Base-by-base conservation (phyloP, 1,284 basidiomycete genomes). In the Marasmius fiardii region DNA sequence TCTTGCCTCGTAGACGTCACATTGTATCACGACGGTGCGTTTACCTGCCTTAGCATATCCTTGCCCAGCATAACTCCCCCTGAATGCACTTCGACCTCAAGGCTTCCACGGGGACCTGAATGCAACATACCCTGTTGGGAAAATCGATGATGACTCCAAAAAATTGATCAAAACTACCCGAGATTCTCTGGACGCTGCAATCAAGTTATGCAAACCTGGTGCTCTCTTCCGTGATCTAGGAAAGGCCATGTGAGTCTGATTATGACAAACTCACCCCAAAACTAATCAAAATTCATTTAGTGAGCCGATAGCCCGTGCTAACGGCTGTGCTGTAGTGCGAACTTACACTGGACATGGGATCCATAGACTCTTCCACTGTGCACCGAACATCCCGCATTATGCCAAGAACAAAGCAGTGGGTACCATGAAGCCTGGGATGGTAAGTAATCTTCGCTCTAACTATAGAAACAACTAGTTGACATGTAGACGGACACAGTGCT, bases 91-190 rank as follows among this genome's bases (percentile, higher is more conserved):
- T 44, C 43, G 48, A 26, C 55, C 23, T 45, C 51, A 43, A 89
- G 92, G 94, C 34, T 92, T 85, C 73, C 95, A 98, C 73, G 88
- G 83, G 26, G 95, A 98, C 72, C 74, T 97, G 53, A 98, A 98
- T 69, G 95, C 83, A 63, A 92, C 87, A 35, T 96, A 93, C 70
- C 87, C 93, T 7, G 94, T 97, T 49, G 95, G 93, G 53, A 81
- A 87, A 61, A 83, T 93, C 60, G 90, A 93, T 68, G 85, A 90
- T 37, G 91, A 93, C 57, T 88, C 91, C 11, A 75, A 82, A 63
- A 90, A 88, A 64, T 78, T 98, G 49, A 91, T 98, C 62, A 82
- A 79, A 37, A 89, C 88, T 8, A 85, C 93, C 11, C 88, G 93
- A 54, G 78, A 88, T 68, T 85, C 85, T 59, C 77, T 95, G 51